phyloP scores from a whole-genome alignment of 768 basidiomycete species.

The Mycena filopes region DNA sequence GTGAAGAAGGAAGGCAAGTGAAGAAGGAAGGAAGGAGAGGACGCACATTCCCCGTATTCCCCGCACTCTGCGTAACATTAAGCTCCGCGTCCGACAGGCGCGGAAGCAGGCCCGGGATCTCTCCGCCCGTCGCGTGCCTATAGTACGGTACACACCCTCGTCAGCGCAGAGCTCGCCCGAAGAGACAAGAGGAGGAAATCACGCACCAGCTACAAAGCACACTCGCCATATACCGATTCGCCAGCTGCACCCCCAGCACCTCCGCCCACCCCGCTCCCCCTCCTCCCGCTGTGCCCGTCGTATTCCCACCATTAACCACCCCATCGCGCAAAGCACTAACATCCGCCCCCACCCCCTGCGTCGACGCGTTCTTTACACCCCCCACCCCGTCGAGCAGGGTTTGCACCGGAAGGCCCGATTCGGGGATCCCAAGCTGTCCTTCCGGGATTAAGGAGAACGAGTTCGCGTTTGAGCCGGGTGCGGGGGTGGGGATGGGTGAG shows the following conservation, averaged over 20 bases:
- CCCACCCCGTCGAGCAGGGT: slow-evolving; percentile 52
- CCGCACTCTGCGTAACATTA: slow-evolving; percentile 71
- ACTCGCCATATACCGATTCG: slow-evolving; percentile 86
- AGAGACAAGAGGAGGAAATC: background rate
- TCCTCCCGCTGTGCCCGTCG: no score
- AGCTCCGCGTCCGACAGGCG: slow-evolving; percentile 76
- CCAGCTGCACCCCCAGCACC: slow-evolving; percentile 74
- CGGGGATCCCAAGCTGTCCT: slow-evolving; percentile 85
- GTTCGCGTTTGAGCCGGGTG: slow-evolving; percentile 63
- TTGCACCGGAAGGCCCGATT: slow-evolving; percentile 78
- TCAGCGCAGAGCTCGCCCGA: background rate
- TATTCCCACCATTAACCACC: slow-evolving; percentile 77
- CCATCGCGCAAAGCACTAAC: slow-evolving; percentile 55
- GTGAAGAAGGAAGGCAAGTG: background rate
- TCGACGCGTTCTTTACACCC: slow-evolving; percentile 63
- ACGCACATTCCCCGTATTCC: slow-evolving; percentile 80
- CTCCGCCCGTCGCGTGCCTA: slow-evolving; percentile 91
- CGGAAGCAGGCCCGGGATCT: slow-evolving; percentile 74
- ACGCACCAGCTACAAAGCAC: slow-evolving; percentile 90
- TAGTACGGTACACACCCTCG: background rate
- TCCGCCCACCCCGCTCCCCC: slow-evolving; percentile 78
- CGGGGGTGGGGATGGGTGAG: slow-evolving; percentile 61
- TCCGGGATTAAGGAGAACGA: slow-evolving; percentile 76
- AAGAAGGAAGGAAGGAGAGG: background rate
- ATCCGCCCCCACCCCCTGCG: slow-evolving; percentile 66